Evolutionary conservation across 192 early-diverging fungal genomes (phyloP), one percentile per base, ranked within the genome.

Genomic region (Chytriomyces hyalinus): DNA sequence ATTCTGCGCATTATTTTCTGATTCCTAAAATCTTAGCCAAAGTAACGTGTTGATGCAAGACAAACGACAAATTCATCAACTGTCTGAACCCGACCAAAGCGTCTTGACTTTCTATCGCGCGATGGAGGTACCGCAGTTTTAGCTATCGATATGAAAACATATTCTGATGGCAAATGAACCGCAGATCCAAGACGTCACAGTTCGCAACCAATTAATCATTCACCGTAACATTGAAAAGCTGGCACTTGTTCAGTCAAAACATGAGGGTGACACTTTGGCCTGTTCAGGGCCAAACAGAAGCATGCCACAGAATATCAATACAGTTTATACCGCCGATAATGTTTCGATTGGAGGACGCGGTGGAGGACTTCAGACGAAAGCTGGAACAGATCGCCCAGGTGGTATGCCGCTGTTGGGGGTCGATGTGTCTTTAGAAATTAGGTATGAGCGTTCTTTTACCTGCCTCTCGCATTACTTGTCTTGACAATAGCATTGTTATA

Each of bases 251-350:
- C 49, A 69, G 6, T 80, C 66, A 24, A 70, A 78, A 5, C 53
- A 60, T n/a, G 80, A 83, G 49, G 87, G 84, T 22, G 74, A 86
- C 49, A 47, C 28, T n/a, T n/a, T 88, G 9, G 76, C 76, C 20
- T 51, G 65, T 28, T 26, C 22, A 6, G 76, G 76, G 15, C 15
- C 13, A n/a, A 45, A 45, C n/a, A 15, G 74, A 11, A 47, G 78
- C 4, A 80, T 71, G 47, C 85, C 85, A 10, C 57, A 20, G 20
- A 85, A 87, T 50, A 69, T 83, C 1, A 10, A 6, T n/a, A 73
- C 49, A 6, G 80, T 87, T 3, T 84, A 75, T 61, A 86, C 86
- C 0, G 60, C 28, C n/a, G 81, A 87, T 57, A 71, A 78, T 60
- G 77, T 79, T n/a, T 22, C 22, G 26, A 74, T 85, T 61, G 86